phyloP scores from a whole-genome alignment of 805 yeast species.

The Zygoascus tannicola region DNA sequence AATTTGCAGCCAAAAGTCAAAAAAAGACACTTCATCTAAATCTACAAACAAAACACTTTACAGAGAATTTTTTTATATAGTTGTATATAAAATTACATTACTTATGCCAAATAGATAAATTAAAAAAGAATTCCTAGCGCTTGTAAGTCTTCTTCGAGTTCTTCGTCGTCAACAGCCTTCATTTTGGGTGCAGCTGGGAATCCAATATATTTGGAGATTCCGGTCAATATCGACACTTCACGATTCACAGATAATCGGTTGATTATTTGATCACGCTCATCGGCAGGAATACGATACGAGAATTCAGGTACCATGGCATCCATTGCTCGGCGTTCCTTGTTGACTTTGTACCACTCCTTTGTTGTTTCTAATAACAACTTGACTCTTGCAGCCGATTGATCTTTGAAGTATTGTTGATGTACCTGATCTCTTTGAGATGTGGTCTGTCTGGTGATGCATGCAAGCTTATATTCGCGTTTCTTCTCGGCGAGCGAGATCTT shows the following conservation, averaged over 20 bases:
- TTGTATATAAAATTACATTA: too few species aligned
- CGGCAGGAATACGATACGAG: constrained; percentile 34
- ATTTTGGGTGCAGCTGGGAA: constrained; percentile 78
- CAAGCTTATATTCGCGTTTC: constrained; percentile 54
- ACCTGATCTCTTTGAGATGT: constrained; percentile 66
- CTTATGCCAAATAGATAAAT: not conserved
- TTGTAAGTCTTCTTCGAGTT: constrained; percentile 60
- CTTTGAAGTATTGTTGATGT: constrained; percentile 74
- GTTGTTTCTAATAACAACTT: constrained; percentile 65
- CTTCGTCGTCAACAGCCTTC: constrained; percentile 56
- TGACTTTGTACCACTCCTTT: constrained; percentile 82
- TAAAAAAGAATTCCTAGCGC: constrained; percentile 42
- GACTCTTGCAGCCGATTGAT: constrained; percentile 55
- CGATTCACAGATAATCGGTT: constrained; percentile 57
- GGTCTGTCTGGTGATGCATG: constrained; percentile 74
- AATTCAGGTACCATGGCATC: constrained; percentile 49
- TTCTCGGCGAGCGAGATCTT: constrained; percentile 45
- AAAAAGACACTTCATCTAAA: too few species aligned
- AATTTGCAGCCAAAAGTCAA: too few species aligned
- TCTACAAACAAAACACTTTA: too few species aligned
- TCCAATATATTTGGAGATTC: constrained; percentile 57
- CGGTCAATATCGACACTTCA: constrained; percentile 63
- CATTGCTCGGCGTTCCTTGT: constrained; percentile 75
- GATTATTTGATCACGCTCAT: constrained; percentile 43
- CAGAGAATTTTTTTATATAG: too few species aligned